These are phyloP conservation scores for Mycena polygramma DNA, from an alignment of 768 basidiomycete genomes.

Conservation along the genomic window DNA sequence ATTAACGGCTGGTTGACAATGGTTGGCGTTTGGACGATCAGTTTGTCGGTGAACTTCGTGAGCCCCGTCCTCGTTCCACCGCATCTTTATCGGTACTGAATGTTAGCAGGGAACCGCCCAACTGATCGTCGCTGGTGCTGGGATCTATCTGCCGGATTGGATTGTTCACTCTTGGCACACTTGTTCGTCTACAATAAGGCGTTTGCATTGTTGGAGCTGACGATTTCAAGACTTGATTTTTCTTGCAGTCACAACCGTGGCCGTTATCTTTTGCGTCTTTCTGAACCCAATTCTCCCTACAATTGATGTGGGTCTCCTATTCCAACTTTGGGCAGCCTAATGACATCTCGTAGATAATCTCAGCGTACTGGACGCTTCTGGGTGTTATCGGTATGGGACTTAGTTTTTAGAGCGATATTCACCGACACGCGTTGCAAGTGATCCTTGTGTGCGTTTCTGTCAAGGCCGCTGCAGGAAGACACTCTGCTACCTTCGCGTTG, in stretches of 20 bases:
- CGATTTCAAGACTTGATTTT: slow-evolving; percentile 63
- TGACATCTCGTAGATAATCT: slow-evolving; percentile 57
- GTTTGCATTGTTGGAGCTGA: slow-evolving; percentile 3
- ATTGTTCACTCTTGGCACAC: slow-evolving; percentile 71
- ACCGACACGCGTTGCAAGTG: slow-evolving; percentile 48
- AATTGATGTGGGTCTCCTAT: slow-evolving; percentile 57
- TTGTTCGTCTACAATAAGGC: slow-evolving; percentile 49
- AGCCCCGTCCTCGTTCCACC: slow-evolving; percentile 21
- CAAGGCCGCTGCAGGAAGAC: slow-evolving; percentile 69
- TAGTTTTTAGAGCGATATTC: too few relatives aligned
- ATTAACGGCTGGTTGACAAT: slow-evolving; percentile 79
- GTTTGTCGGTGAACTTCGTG: slow-evolving; percentile 76
- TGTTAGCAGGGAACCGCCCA: slow-evolving; percentile 62
- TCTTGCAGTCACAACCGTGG: slow-evolving; percentile 62
- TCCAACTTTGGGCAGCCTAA: slow-evolving; percentile 8
- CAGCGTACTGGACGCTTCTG: slow-evolving; percentile 73
- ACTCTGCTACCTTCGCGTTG: slow-evolving; percentile 67
- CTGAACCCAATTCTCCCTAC: slow-evolving; percentile 63
- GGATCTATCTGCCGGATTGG: slow-evolving; percentile 72
- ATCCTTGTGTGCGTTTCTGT: slow-evolving; percentile 68
- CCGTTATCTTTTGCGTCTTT: slow-evolving; percentile 67
- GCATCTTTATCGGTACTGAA: neutral
- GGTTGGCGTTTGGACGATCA: slow-evolving; percentile 78
- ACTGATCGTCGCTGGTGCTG: slow-evolving; percentile 68
- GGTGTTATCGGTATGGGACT: slow-evolving; percentile 61